Evolutionary conservation across 495 filamentous ascomycete species (phyloP).

Genomic region (Podospora anserina): DNA sequence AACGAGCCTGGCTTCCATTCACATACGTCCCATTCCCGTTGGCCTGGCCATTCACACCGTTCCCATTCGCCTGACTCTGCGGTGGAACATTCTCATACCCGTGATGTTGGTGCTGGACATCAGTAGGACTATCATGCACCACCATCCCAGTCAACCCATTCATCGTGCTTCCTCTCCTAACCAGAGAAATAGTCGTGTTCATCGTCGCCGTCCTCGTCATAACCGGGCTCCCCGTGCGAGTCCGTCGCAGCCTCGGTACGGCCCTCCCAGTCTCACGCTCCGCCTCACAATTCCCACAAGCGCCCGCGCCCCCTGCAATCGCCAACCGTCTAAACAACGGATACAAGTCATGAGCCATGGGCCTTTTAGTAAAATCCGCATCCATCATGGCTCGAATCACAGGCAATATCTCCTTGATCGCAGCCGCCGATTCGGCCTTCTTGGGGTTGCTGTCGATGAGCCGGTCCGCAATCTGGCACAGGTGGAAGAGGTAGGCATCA

Average conservation of each 20-base stretch:
- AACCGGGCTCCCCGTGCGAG: neutral
- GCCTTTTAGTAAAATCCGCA: constrained; percentile 18
- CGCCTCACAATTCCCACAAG: constrained; percentile 30
- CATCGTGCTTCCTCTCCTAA: neutral
- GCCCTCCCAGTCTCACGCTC: constrained; percentile 24
- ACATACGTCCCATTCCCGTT: neutral
- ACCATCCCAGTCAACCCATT: neutral
- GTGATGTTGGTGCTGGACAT: neutral
- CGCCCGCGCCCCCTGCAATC: constrained; percentile 23
- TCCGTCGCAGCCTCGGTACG: constrained; percentile 7
- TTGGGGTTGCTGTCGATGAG: neutral
- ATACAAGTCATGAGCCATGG: constrained; percentile 30
- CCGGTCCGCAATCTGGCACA: constrained; percentile 17
- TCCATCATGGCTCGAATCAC: constrained; percentile 33
- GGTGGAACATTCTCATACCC: neutral
- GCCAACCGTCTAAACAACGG: constrained; percentile 32
- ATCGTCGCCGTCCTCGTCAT: neutral
- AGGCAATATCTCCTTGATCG: constrained; percentile 26
- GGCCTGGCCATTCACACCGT: neutral
- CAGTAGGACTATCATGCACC: neutral
- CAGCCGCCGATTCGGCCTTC: constrained; percentile 16
- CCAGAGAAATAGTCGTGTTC: constrained; percentile 2
- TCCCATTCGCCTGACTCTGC: neutral
- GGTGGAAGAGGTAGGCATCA: constrained; percentile 20
- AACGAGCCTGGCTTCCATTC: neutral